A percentile compares a stretch with the other conserved stretches of the same genome.
Evolutionary conservation across 2,329 filamentous ascomycete genomes (phyloP).

Genomic region (Pestalotiopsis sp.): DNA sequence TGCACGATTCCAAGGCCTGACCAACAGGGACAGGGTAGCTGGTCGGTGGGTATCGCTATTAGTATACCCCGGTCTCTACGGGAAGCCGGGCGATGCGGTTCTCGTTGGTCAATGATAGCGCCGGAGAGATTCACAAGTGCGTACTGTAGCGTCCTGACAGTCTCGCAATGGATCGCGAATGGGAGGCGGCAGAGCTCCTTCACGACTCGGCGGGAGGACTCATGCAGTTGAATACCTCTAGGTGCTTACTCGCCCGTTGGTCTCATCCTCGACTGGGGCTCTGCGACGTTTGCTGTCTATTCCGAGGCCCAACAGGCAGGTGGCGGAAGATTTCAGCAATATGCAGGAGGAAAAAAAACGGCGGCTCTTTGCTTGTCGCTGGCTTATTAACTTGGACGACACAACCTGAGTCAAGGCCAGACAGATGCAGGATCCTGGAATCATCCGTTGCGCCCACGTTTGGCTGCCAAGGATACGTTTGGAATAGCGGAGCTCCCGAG

Average conservation of each 20-base stretch:
- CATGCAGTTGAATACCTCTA: neutral
- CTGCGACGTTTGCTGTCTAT: neutral
- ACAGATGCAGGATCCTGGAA: neutral
- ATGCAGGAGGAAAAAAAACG: neutral
- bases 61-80: neutral
- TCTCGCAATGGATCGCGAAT: neutral
- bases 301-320: neutral
- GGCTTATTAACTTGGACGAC: neutral
- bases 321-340: neutral
- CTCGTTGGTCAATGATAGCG: neutral
- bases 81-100: neutral
- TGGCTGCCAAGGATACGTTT: neutral
- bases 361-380: neutral
- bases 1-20: constrained; percentile 7
- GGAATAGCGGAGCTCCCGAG: neutral
- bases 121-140: neutral
- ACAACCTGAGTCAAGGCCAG: constrained; percentile 1
- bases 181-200: neutral
- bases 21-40: constrained; percentile 3
- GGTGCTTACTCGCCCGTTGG: neutral
- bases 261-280: neutral
- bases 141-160: neutral
- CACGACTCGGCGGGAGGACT: neutral
- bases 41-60: constrained; percentile 3
- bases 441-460: neutral